A percentile compares a stretch with the other conserved stretches of the same genome.
Evolutionary conservation across 2,329 filamentous ascomycete genomes (phyloP).

Genomic region (Stemphylium beticola): DNA sequence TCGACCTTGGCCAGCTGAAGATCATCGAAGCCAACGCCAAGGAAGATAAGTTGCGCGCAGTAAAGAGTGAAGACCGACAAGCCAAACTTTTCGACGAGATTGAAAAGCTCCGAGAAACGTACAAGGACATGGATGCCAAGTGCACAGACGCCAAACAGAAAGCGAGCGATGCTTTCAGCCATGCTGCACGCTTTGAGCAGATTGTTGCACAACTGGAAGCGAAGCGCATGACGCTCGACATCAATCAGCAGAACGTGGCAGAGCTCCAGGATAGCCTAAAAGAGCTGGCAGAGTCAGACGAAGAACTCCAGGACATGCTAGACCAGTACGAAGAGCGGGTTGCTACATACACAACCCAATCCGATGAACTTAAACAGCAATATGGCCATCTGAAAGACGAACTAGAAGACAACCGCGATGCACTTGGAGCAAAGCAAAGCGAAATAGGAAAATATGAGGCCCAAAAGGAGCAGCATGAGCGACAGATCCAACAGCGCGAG

Average conservation of each 20-base stretch:
- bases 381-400: slow-evolving; percentile 68
- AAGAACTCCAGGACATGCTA: slow-evolving; percentile 72
- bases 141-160: slow-evolving; percentile 51
- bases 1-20: slow-evolving; percentile 74
- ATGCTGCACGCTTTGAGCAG: slow-evolving; percentile 74
- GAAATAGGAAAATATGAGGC: slow-evolving; percentile 82
- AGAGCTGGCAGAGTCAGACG: slow-evolving; percentile 79
- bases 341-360: slow-evolving; percentile 67
- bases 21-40: slow-evolving; percentile 79
- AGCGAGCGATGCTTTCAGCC: slow-evolving; percentile 70
- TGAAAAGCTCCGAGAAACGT: slow-evolving; percentile 52
- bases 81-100: slow-evolving; percentile 71
- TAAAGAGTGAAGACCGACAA: slow-evolving; percentile 61
- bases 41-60: slow-evolving; percentile 82
- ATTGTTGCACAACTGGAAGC: slow-evolving; percentile 77
- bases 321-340: slow-evolving; percentile 81
- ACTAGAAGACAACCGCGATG: slow-evolving; percentile 55
- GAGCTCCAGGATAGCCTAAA: slow-evolving; percentile 75
- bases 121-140: slow-evolving; percentile 39
- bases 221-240: slow-evolving; percentile 76
- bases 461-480: slow-evolving; percentile 85
- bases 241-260: slow-evolving; percentile 72
- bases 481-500: slow-evolving; percentile 74
- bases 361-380: slow-evolving; percentile 65
- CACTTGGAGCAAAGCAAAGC: slow-evolving; percentile 55